phyloP scores from a whole-genome alignment of 2,329 filamentous ascomycete genomes.

The Phialophora verrucosa region DNA sequence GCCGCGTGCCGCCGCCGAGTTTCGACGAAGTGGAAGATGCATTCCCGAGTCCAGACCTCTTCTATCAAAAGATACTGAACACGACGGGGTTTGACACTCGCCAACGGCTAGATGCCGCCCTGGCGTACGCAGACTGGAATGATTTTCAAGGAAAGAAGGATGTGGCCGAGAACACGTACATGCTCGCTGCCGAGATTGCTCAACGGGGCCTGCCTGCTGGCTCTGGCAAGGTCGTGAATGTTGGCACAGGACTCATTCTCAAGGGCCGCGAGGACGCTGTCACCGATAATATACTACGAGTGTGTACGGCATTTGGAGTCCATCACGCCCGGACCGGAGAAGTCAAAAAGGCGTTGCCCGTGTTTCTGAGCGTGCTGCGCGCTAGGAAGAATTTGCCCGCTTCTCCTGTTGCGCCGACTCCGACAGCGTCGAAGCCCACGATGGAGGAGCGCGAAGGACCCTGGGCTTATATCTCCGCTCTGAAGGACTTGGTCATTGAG shows the following conservation, averaged over 20 bases:
- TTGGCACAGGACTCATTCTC: constrained; percentile 67
- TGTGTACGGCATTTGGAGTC: constrained; percentile 77
- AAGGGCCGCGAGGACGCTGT: constrained; percentile 60
- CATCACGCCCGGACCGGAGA: constrained; percentile 75
- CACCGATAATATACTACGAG: constrained; percentile 75
- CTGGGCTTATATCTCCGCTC: constrained; percentile 29
- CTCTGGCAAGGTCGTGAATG: constrained; percentile 58
- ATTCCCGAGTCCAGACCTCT: constrained; percentile 73
- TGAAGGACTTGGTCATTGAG: constrained; percentile 58
- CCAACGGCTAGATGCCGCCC: constrained; percentile 79
- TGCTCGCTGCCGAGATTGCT: constrained; percentile 77
- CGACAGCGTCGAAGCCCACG: constrained; percentile 26
- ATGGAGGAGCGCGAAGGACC: constrained; percentile 38
- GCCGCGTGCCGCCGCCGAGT: constrained; percentile 59
- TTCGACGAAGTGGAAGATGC: constrained; percentile 77
- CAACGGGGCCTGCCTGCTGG: constrained; percentile 57
- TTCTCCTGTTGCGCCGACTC: constrained; percentile 40
- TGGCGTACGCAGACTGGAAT: constrained; percentile 84
- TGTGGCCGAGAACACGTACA: constrained; percentile 73
- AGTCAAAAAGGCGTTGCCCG: constrained; percentile 73
- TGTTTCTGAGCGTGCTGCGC: constrained; percentile 82
- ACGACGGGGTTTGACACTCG: constrained; percentile 78
- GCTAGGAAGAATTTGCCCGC: constrained; percentile 68
- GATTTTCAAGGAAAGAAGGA: constrained; percentile 73
- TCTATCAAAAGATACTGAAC: constrained; percentile 81